Conservation (phyloP, 2,329 filamentous ascomycete genomes). For the Lecanosticta acicola region DNA sequence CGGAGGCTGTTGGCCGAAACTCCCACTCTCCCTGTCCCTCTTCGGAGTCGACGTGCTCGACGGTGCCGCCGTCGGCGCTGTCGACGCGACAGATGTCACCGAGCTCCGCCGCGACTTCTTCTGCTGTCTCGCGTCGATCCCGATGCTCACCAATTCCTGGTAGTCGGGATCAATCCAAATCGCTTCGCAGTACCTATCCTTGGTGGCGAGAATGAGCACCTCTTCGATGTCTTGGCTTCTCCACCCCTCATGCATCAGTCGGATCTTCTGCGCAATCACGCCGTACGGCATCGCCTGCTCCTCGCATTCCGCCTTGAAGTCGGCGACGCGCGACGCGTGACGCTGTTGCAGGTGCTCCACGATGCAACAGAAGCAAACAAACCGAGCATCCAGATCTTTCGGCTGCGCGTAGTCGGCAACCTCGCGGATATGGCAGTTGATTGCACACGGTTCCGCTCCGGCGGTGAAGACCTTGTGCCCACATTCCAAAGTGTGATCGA, state of each 20-base stretch:
- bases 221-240: constrained; percentile 3
- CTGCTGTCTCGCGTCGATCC: constrained; percentile 7
- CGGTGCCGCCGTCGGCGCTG: neutral
- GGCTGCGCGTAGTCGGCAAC: neutral
- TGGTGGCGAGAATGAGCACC: neutral
- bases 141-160: constrained; percentile 6
- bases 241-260: constrained; percentile 1
- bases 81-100: neutral
- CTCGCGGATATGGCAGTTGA: constrained; percentile 7
- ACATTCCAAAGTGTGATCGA: constrained; percentile 6
- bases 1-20: too few species aligned
- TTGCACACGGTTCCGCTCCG: constrained; percentile 5
- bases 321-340: neutral
- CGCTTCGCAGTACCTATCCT: neutral
- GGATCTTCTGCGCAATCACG: constrained; percentile 5
- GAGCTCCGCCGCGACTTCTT: neutral
- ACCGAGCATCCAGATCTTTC: constrained; percentile 3
- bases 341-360: constrained; percentile 1
- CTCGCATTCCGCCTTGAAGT: constrained; percentile 3
- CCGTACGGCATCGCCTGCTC: constrained; percentile 1
- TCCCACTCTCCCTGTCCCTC: too few species aligned
- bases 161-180: constrained; percentile 8
- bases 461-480: constrained; percentile 8
- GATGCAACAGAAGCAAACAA: constrained; percentile 7
- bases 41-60: neutral